These are phyloP conservation scores for Beauveria bassiana DNA, from an alignment of 2,329 filamentous ascomycete genomes.

Conservation along the genomic window DNA sequence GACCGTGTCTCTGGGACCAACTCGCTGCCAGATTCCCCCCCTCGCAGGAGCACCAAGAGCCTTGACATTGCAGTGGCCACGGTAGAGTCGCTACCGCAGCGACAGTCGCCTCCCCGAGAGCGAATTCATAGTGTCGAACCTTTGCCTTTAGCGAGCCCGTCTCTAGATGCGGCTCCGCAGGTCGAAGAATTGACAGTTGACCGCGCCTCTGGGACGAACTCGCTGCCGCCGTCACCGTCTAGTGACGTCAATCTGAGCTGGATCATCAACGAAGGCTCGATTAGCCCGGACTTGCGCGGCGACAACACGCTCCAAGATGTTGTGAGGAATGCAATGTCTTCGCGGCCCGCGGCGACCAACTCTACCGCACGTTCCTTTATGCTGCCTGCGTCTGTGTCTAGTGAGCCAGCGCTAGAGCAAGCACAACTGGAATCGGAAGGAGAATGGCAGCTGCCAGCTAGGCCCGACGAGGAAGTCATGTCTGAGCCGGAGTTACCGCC, in stretches of 20 bases:
- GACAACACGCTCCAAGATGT: slow-evolving; percentile 27
- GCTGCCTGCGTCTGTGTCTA: background rate
- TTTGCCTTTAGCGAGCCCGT: background rate
- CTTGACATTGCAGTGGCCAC: background rate
- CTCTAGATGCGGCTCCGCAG: background rate
- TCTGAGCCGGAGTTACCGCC: background rate
- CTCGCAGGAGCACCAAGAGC: background rate
- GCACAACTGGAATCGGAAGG: background rate
- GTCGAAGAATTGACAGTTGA: background rate
- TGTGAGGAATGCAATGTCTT: slow-evolving; percentile 12
- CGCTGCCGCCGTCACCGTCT: slow-evolving; percentile 23
- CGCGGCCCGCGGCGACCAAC: background rate
- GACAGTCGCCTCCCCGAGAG: background rate
- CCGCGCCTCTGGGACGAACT: slow-evolving; percentile 24
- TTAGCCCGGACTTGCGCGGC: slow-evolving; percentile 28
- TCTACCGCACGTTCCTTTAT: background rate
- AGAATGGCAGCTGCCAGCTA: background rate
- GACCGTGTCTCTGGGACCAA: slow-evolving; percentile 23
- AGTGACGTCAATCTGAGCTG: slow-evolving; percentile 35
- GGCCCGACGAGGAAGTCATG: too few relatives aligned
- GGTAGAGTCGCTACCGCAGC: background rate
- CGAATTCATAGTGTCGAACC: background rate
- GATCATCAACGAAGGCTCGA: slow-evolving; percentile 30
- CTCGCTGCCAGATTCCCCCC: slow-evolving; percentile 20
- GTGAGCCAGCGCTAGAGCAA: background rate